phyloP scores from a whole-genome alignment of 2,329 filamentous ascomycete species.

The Aspergillus amoenus region DNA sequence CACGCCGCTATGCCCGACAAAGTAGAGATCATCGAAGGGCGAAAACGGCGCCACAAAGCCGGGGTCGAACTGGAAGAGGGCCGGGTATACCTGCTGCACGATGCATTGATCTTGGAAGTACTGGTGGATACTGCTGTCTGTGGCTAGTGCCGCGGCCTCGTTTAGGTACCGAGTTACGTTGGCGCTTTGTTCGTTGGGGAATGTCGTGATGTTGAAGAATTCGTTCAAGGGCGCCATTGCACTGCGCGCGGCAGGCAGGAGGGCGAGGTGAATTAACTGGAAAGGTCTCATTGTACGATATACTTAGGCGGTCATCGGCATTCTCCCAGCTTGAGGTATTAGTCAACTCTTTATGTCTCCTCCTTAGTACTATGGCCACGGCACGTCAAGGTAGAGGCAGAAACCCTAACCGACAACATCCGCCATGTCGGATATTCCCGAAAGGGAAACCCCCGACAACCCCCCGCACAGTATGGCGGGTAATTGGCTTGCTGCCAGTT shows the following conservation, averaged over 20 bases:
- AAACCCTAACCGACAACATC: too few relatives aligned
- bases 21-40: background rate
- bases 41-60: background rate
- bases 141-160: background rate
- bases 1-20: background rate
- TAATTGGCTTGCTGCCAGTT: too few relatives aligned
- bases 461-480: too few relatives aligned
- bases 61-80: background rate
- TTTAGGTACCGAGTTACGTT: background rate
- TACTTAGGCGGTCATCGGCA: too few relatives aligned
- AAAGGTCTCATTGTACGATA: too few relatives aligned
- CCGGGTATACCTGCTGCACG: background rate
- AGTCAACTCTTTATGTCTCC: too few relatives aligned
- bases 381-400: too few relatives aligned
- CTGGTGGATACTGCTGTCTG: background rate
- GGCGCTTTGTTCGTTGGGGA: background rate
- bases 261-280: too few relatives aligned
- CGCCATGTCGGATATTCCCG: too few relatives aligned
- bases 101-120: background rate
- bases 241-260: background rate
- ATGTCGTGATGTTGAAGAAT: background rate
- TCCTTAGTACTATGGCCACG: too few relatives aligned
- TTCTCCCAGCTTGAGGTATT: too few relatives aligned
- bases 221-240: background rate
- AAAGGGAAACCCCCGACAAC: too few relatives aligned